Evolutionary conservation across 306 rosid genomes (phyloP).

Genomic region (Trifolium pratense): DNA sequence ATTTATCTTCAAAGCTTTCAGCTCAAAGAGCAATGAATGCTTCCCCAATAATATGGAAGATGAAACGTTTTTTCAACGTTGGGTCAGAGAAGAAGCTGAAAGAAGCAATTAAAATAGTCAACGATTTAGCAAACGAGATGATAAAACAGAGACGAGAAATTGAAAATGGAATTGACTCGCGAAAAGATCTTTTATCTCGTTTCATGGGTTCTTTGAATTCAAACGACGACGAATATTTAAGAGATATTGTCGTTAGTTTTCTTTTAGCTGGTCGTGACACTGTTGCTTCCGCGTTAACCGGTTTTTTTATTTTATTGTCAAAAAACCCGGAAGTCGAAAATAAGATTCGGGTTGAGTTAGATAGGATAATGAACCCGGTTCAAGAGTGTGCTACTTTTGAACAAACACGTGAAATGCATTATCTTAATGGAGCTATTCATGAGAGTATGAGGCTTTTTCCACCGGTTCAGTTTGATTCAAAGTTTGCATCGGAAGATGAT

Average conservation of each 20-base stretch:
- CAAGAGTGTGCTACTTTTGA: slow-evolving; percentile 44
- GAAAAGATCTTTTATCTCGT: slow-evolving; percentile 72
- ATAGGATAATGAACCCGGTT: slow-evolving; percentile 49
- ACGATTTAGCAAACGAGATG: slow-evolving; percentile 50
- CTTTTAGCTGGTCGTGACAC: slow-evolving; percentile 92
- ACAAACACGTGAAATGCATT: slow-evolving; percentile 65
- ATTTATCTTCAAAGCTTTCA: slow-evolving; percentile 62
- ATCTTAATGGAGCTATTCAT: slow-evolving; percentile 64
- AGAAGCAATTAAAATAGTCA: slow-evolving; percentile 53
- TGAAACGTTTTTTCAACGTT: slow-evolving; percentile 51
- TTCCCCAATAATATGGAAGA: slow-evolving; percentile 67
- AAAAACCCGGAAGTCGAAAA: slow-evolving; percentile 52
- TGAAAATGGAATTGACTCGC: slow-evolving; percentile 32
- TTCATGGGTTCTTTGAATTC: slow-evolving; percentile 69
- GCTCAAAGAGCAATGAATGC: slow-evolving; percentile 72
- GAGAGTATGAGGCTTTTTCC: slow-evolving; percentile 90
- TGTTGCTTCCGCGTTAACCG: slow-evolving; percentile 65
- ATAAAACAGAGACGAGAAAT: slow-evolving; percentile 47
- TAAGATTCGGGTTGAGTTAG: slow-evolving; percentile 59
- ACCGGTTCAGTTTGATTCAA: slow-evolving; percentile 89
- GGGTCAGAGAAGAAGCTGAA: slow-evolving; percentile 74
- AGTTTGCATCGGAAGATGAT: slow-evolving; percentile 70
- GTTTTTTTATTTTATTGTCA: slow-evolving; percentile 63
- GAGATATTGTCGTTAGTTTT: slow-evolving; percentile 86
- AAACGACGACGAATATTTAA: slow-evolving; percentile 59